Base-by-base conservation (phyloP, 2,329 filamentous ascomycete species). In the Bipolaris zeicola region DNA sequence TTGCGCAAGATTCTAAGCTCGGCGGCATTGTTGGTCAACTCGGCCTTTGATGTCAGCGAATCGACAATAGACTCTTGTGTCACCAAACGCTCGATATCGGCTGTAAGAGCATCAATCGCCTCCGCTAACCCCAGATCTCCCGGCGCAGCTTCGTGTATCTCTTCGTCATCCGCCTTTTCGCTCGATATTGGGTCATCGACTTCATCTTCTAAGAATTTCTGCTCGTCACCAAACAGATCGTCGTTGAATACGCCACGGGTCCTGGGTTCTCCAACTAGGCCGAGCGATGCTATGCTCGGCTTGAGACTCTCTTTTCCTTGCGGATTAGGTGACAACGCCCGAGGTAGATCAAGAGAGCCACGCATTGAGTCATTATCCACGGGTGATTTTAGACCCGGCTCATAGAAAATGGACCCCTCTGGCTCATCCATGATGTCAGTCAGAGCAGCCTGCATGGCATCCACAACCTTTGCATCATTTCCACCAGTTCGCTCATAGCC, bases 21-120 rank as follows among this genome's bases (percentile, higher is more conserved):
- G 1, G 94, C 92, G 13, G 89, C 92, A 71, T 99, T 99, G 74
- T 99, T 99, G 1, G 95, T 99, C 50, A 99, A 80, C 74, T 99
- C 95, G 0, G 96, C 95, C 77, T 99, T 99, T 55, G 90, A 87
- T 2, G 91, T 95, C 55, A 99, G 79, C 1, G 94, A 96, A 67
- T 97, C 91, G 16, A 99, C 87, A 16, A 99, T 91, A 1, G 90
- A 89, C 66, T 97, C 92, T 76, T 99, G 95, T 3, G 92, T 87
- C 8, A 85, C 84, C 16, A 99, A 82, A 63, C 92, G 91, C 68
- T 97, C 92, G 60, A 99, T 96, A 62, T 98, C 93, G 47, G 89
- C 87, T 0, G 89, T 92, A n/a, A 99, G 82, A 1, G 85, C 88
- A 41, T 91, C 88, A 63, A 99, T 96, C 8, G 96, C 94, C 78